phyloP scores from a whole-genome alignment of 2,329 filamentous ascomycete species.

The Ophiocordyceps robertsii region DNA sequence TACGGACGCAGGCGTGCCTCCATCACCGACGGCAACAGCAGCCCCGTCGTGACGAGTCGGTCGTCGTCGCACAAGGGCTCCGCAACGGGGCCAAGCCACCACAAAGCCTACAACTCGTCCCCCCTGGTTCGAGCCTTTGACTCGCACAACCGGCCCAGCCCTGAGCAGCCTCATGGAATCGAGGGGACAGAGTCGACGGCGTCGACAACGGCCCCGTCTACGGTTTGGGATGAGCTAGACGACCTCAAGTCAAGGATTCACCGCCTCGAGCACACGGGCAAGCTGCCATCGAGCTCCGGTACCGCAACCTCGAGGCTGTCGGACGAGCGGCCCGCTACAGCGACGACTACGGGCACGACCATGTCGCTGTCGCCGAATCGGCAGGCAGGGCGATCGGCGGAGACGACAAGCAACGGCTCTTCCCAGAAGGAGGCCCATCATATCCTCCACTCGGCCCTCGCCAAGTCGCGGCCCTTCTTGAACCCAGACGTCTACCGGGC shows the following conservation, averaged over 20 bases:
- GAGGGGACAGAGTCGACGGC: slow-evolving; percentile 76
- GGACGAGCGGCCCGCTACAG: slow-evolving; percentile 76
- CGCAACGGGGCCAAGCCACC: slow-evolving; percentile 9
- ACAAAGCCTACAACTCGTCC: slow-evolving; percentile 41
- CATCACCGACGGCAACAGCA: slow-evolving; percentile 32
- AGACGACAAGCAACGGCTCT: slow-evolving; percentile 25
- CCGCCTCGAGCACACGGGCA: slow-evolving; percentile 79
- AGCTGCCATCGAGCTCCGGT: slow-evolving; percentile 69
- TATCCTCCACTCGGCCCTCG: slow-evolving; percentile 65
- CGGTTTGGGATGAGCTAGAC: slow-evolving; percentile 94
- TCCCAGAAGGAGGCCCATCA: slow-evolving; percentile 53
- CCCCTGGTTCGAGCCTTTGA: slow-evolving; percentile 36
- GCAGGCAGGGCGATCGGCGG: slow-evolving; percentile 12
- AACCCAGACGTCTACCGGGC: slow-evolving; percentile 60
- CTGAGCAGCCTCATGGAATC: slow-evolving; percentile 23
- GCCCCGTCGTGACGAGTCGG: slow-evolving; percentile 24
- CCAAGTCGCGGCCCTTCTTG: slow-evolving; percentile 61
- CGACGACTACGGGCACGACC: slow-evolving; percentile 81
- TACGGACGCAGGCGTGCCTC: slow-evolving; percentile 26
- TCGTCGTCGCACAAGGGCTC: slow-evolving; percentile 27
- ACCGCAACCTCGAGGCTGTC: slow-evolving; percentile 63
- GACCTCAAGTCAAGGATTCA: slow-evolving; percentile 89
- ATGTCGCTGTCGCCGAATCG: slow-evolving; percentile 82
- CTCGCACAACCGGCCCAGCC: slow-evolving; percentile 12
- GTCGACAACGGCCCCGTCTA: slow-evolving; percentile 80